These are phyloP conservation scores for Xerocomellus dryophilus DNA, from an alignment of 768 basidiomycete genomes.

Conservation along the genomic window DNA sequence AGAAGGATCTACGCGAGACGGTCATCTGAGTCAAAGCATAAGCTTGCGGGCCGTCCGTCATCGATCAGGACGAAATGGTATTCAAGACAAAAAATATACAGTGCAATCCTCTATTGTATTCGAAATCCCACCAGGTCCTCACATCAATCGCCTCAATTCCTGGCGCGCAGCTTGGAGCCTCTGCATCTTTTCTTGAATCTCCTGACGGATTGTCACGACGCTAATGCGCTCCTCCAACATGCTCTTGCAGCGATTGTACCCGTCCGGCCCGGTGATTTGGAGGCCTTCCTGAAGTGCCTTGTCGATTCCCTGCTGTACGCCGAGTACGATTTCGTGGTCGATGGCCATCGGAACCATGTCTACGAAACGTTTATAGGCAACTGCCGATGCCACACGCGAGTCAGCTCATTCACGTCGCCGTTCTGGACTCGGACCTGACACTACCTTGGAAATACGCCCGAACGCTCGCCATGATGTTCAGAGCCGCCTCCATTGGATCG, in stretches of 20 bases:
- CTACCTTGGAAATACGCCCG: conserved; percentile 77
- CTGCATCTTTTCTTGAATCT: conserved; percentile 49
- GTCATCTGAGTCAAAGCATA: too few relatives aligned
- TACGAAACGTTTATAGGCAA: conserved; percentile 44
- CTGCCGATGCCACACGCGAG: conserved; percentile 25
- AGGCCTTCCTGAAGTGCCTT: conserved; percentile 46
- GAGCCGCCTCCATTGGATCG: conserved; percentile 52
- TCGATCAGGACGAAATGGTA: not conserved
- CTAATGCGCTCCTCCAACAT: conserved; percentile 50
- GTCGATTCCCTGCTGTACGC: conserved; percentile 46
- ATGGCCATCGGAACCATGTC: conserved; percentile 44
- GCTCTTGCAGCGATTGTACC: conserved; percentile 44
- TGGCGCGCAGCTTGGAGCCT: conserved; percentile 45
- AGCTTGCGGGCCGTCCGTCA: not conserved
- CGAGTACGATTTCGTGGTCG: conserved; percentile 42
- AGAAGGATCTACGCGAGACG: too few relatives aligned
- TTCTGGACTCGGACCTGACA: not conserved
- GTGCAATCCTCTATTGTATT: not conserved
- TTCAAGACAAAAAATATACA: not conserved
- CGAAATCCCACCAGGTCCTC: not conserved
- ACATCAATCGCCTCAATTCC: conserved; percentile 33
- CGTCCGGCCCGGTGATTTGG: conserved; percentile 49
- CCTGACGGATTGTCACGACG: conserved; percentile 44
- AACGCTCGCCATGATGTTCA: conserved; percentile 69
- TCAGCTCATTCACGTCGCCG: not conserved